These are phyloP conservation scores for Nicotiana knightiana DNA, from an alignment of 257 asterid genomes.

Conservation along the genomic window DNA sequence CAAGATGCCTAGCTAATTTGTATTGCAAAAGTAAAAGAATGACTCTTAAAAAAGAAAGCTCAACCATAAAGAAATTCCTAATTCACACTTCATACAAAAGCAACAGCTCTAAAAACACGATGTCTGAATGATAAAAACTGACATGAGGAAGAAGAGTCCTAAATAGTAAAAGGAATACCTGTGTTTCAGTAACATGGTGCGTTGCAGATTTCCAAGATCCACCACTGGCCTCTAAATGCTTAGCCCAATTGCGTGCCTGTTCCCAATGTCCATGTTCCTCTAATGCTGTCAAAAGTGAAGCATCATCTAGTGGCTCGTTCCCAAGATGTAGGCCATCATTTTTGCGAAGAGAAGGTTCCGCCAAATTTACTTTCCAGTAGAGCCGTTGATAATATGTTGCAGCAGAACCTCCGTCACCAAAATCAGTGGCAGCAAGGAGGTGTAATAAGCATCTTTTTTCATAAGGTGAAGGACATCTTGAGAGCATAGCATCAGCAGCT, in stretches of 20 bases:
- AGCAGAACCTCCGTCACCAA: slow-evolving; percentile 85
- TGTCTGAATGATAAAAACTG: neutral
- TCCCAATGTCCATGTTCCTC: slow-evolving; percentile 90
- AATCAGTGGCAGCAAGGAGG: slow-evolving; percentile 86
- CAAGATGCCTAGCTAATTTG: neutral
- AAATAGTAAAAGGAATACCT: slow-evolving; percentile 37
- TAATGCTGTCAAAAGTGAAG: slow-evolving; percentile 73
- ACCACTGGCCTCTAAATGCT: slow-evolving; percentile 84
- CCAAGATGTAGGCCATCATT: slow-evolving; percentile 81
- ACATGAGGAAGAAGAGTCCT: neutral
- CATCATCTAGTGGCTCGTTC: slow-evolving; percentile 72
- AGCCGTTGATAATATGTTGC: slow-evolving; percentile 62
- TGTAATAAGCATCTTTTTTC: slow-evolving; percentile 86
- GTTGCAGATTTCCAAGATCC: slow-evolving; percentile 84
- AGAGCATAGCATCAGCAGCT: slow-evolving; percentile 92
- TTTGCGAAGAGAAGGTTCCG: slow-evolving; percentile 88
- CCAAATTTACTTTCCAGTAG: slow-evolving; percentile 82
- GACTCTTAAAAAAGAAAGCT: neutral
- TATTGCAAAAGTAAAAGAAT: neutral
- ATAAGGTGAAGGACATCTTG: slow-evolving; percentile 80
- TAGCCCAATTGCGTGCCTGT: slow-evolving; percentile 95
- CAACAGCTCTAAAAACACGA: neutral
- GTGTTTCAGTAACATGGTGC: slow-evolving; percentile 93
- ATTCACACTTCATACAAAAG: neutral
- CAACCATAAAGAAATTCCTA: neutral